Evolutionary conservation across 2,329 filamentous ascomycete species (phyloP).

Genomic region (Xylariomycetidae sp.): DNA sequence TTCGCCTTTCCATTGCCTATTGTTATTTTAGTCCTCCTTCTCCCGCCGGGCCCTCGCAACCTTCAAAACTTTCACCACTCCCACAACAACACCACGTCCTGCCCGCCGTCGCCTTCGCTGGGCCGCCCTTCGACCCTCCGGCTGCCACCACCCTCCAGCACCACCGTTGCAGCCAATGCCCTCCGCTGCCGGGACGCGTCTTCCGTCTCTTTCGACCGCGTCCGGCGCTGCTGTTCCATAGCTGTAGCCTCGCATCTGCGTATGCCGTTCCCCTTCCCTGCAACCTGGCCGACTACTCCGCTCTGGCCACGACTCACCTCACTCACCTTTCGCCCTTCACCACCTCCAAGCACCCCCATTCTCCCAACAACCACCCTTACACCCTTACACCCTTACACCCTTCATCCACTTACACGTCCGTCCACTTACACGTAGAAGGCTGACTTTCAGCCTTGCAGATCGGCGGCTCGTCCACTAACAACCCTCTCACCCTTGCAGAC

Average conservation of each 20-base stretch:
- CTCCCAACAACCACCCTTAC: background rate
- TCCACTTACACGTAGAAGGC: conserved; percentile 5
- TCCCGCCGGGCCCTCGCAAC: conserved; percentile 2
- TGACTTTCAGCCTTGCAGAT: conserved; percentile 38
- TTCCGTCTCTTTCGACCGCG: too few species aligned
- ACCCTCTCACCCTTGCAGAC: conserved; percentile 1
- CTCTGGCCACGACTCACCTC: background rate
- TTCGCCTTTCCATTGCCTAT: conserved; percentile 12
- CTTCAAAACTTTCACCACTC: conserved; percentile 8
- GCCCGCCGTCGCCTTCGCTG: conserved; percentile 1
- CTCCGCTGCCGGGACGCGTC: too few species aligned
- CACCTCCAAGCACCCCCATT: background rate
- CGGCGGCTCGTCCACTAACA: conserved; percentile 3
- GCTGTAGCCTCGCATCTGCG: conserved; percentile 1
- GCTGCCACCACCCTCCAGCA: conserved; percentile 1
- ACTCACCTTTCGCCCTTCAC: background rate
- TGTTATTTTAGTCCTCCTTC: conserved; percentile 19
- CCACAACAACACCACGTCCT: conserved; percentile 1
- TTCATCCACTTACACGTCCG: background rate
- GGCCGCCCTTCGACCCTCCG: conserved; percentile 3
- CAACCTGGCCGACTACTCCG: background rate
- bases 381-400: background rate
- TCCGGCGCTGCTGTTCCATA: too few species aligned
- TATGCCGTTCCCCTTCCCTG: background rate
- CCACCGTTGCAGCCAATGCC: too few species aligned